A percentile compares a stretch with the other conserved stretches of the same genome.
These are phyloP conservation scores for Eremothecium cymbalariae DNA, from an alignment of 1,139 yeast species.

Conservation along the genomic window DNA sequence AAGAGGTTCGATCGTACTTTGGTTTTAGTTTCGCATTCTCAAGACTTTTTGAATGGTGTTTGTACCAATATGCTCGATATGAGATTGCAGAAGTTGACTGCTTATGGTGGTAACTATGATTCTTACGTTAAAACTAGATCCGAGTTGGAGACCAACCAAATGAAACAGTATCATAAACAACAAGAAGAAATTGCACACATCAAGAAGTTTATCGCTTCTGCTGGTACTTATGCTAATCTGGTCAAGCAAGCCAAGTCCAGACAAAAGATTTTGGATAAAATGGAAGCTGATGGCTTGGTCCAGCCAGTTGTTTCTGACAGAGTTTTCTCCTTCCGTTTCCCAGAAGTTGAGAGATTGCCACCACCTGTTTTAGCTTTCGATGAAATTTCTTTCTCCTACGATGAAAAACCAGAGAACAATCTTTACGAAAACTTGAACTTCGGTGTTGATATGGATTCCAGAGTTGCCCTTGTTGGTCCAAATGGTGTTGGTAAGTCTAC, in stretches of 20 bases:
- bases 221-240: slow-evolving; percentile 99
- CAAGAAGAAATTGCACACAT: slow-evolving; percentile 98
- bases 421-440: slow-evolving; percentile 85
- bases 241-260: slow-evolving; percentile 98
- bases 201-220: slow-evolving; percentile 97
- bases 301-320: slow-evolving; percentile 88
- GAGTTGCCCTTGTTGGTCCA: slow-evolving; percentile 97
- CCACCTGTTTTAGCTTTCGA: slow-evolving; percentile 98
- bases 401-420: slow-evolving; percentile 80
- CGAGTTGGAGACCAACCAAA: slow-evolving; percentile 94
- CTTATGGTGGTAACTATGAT: slow-evolving; percentile 98
- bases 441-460: slow-evolving; percentile 99
- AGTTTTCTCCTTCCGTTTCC: slow-evolving; percentile 89
- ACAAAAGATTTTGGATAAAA: slow-evolving; percentile 97
- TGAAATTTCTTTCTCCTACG: slow-evolving; percentile 86
- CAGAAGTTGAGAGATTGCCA: slow-evolving; percentile 93
- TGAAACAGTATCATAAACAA: slow-evolving; percentile 94
- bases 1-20: slow-evolving; percentile 89
- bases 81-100: slow-evolving; percentile 60
- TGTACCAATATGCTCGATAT: slow-evolving; percentile 97
- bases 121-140: slow-evolving; percentile 89
- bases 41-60: slow-evolving; percentile 98
- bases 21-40: slow-evolving; percentile 94
- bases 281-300: slow-evolving; percentile 98
- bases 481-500: slow-evolving; percentile 99